Evolutionary conservation across 768 basidiomycete species (phyloP), one percentile per base, ranked within the genome.

Genomic region (Pulveroboletus sp.): DNA sequence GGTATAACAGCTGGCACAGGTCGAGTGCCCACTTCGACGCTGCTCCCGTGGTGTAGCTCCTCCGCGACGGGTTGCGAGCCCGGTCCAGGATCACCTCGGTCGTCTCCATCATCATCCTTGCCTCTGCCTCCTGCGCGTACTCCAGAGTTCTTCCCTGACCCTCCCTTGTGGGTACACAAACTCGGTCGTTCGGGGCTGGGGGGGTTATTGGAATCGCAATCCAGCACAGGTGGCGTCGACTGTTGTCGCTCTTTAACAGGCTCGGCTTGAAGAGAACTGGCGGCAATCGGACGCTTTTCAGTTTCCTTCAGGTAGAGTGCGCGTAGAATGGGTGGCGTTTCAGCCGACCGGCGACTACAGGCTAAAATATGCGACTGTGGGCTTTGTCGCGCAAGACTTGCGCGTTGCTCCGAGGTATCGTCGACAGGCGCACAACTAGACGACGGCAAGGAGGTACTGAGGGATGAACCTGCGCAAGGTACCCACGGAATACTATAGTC

Each of bases 401-500:
- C 21, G 21, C 21, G 21, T 21, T 21, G 21, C 21, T 21, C 21
- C 21, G 21, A 3, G 21, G 21, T 21, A 3, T 21, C 21, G 21
- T 21, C 21, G 21, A 21, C 21, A 21, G 21, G 21, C 21, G 21
- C 21, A 21, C 21, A 21, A 21, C 21, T 21, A 21, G 21, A 66
- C 12, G 21, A 66, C 12, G 67, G 64, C 12, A 71, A 66, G 1
- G 65, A 66, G 2, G 39, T n/a, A 15, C 31, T 39, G 3, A 63
- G 39, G 3, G 70, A 63, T 2, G 71, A 66, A 35, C 69, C 73
- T 6, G 54, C 24, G 12, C 76, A 67, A 4, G 76, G 69, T 6
- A 82, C 78, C 86, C 86, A 89, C 8, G 78, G 69, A 5, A 87
- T 70, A 11, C 64, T 68, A 12, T 72, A 70, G 47, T 80, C 77